Percentiles rank a stretch among this genome's conserved stretches.
Conservation (phyloP, 306 rosid genomes). For the Mimosa pudica region DNA sequence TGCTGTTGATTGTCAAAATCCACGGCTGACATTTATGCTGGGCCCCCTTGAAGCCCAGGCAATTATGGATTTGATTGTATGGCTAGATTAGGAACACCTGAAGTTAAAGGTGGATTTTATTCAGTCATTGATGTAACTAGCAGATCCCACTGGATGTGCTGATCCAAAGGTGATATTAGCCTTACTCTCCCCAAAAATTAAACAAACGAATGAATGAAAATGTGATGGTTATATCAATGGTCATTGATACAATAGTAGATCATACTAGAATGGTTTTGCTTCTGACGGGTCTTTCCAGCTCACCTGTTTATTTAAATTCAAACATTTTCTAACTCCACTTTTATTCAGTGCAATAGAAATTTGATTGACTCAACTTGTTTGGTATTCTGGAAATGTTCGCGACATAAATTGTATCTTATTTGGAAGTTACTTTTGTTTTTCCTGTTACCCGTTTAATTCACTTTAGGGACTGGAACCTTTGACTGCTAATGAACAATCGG, state of each 20-base stretch:
- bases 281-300: constrained; percentile 5
- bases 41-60: no score
- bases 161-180: background rate
- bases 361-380: constrained; percentile 24
- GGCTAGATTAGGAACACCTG: no score
- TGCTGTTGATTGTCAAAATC: no score
- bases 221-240: background rate
- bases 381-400: constrained; percentile 14
- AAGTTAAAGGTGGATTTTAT: background rate
- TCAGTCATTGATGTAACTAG: background rate
- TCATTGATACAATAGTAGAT: constrained; percentile 10
- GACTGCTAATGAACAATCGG: constrained; percentile 44
- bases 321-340: constrained; percentile 1
- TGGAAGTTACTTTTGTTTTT: constrained; percentile 47
- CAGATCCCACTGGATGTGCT: background rate
- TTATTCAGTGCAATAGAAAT: constrained; percentile 18
- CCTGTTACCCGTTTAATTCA: constrained; percentile 48
- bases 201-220: no score
- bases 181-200: background rate
- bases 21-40: no score
- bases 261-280: constrained; percentile 24
- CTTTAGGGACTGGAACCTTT: constrained; percentile 59
- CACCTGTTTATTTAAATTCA: constrained; percentile 2
- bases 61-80: no score
- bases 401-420: constrained; percentile 30